Base-by-base conservation (phyloP, 2,329 filamentous ascomycete species). In the Clarireedia sp. region DNA sequence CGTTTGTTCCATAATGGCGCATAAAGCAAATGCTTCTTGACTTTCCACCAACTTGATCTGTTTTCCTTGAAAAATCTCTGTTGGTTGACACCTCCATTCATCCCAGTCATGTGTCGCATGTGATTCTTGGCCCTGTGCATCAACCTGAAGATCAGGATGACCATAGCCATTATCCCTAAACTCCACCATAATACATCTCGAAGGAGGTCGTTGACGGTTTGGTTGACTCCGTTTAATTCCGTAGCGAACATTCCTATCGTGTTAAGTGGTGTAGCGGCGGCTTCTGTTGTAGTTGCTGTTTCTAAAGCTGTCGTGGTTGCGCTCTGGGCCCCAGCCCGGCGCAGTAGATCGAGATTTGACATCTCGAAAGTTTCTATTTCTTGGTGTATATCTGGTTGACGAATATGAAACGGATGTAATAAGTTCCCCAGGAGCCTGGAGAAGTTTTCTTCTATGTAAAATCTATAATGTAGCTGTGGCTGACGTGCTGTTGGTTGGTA, bases 1-100 rank as follows among this genome's bases (percentile, higher is more conserved):
- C 83, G 78, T 66, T 85, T 86, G 14, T 72, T 78, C 71, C 78
- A 78, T 23, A 87, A 70, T 2, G 84, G 84, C 1, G 84, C 82
- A 62, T 86, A 82, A 47, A 80, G 73, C 56, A 87, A 64, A 60
- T 84, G 71, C 67, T 78, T 82, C 73, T 86, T 86, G 62, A 86
- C 62, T 57, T 71, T 71, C 12, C 82, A 82, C 78, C 79, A 82
- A 55, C 71, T 73, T 9, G 74, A 82, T 65, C 82, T 78, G 14
- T 78, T 74, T 21, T 67, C 65, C 61, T 74, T 79, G 81, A 82
- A 86, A 69, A 82, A 86, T 43, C 65, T 68, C 64, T 86, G 82
- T 63, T 75, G 75, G 1, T 75, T 70, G 12, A 73, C 75, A 0
- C 76, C 67, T 21, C 74, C 67, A 3, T 74, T 74, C 80, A 86